Base-by-base conservation (phyloP, 257 asterid genomes). In the Vinca minor region DNA sequence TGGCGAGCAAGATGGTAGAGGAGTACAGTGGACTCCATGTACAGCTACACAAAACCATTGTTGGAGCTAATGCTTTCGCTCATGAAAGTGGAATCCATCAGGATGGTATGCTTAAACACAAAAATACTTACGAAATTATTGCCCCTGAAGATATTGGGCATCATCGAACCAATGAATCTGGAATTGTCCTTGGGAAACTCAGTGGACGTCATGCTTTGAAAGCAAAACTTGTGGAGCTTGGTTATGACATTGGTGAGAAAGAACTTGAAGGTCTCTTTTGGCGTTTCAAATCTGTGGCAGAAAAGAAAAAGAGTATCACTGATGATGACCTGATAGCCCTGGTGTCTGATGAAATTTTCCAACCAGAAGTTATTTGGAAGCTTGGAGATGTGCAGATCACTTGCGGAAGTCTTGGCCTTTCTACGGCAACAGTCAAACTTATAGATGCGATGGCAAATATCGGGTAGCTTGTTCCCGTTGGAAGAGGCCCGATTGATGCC, bases 61-160 rank as follows among this genome's bases (percentile, higher is more conserved):
- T 89, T 70, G 98, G 98, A 71, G 95, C 95, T 71, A 92, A 92
- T 79, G 98, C 98, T 59, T 92, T 92, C 78, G 95, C 98, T 74
- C 98, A 92, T 85, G 96, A 89, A 81, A 89, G 98, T 81, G 98
- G 98, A 38, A 87, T 89, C 76, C 98, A 92, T 81, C 98, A 92
- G 96, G 96, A 89, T 73, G 98, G 98, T 74, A 92, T 92, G 98
- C 87, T 92, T 67, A 92, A 92, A 81, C 77, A 89, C 72, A 89
- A 82, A 78, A 79, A 74, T 67, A 92, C 98, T 39, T 92, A 92
- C 74, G 98, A 92, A 80, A 92, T 89, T 54, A 89, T 92, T 32
- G 79, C 96, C 72, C 96, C 96, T 45, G 96, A 92, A 77, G 98
- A 92, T 82, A 79, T 92, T 78, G 98, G 98, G 73, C 96, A 89